phyloP scores from a whole-genome alignment of 2,329 filamentous ascomycete species.

The Coniochaeta ligniaria region DNA sequence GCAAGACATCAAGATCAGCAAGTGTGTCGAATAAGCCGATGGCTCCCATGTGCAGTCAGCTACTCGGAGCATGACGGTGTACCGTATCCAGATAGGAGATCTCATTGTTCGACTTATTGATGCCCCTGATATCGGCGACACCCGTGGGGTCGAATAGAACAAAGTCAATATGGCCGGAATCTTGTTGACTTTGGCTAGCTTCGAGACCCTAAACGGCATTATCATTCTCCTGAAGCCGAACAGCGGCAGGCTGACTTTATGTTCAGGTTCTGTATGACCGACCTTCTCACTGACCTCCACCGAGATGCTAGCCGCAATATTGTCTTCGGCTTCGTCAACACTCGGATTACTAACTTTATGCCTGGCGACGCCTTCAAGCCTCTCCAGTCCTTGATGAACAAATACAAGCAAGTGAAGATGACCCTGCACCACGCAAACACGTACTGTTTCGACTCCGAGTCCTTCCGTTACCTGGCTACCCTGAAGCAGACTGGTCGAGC shows the following conservation, averaged over 20 bases:
- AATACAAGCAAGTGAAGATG: conserved; percentile 21
- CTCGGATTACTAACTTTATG: conserved; percentile 29
- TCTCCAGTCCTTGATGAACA: conserved; percentile 20
- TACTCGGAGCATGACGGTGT: conserved; percentile 26
- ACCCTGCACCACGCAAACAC: conserved; percentile 18
- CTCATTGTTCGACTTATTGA: conserved; percentile 29
- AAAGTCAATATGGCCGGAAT: conserved; percentile 31
- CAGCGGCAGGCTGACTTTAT: conserved; percentile 25
- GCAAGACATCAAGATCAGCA: conserved; percentile 20
- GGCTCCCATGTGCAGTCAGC: conserved; percentile 24
- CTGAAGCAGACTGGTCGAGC: conserved; percentile 18
- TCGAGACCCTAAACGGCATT: conserved; percentile 30
- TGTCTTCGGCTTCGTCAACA: conserved; percentile 35
- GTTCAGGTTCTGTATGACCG: conserved; percentile 31
- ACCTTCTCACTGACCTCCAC: conserved; percentile 31
- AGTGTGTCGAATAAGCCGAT: conserved; percentile 22
- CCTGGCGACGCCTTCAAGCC: conserved; percentile 31
- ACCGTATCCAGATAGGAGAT: conserved; percentile 20
- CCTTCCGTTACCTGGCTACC: conserved; percentile 32
- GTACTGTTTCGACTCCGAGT: conserved; percentile 37
- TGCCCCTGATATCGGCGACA: conserved; percentile 34
- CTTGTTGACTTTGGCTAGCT: conserved; percentile 22
- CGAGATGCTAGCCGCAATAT: conserved; percentile 29
- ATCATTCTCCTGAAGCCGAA: conserved; percentile 35
- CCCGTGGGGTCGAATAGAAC: conserved; percentile 27